A percentile compares a stretch with the other conserved stretches of the same genome.
These are phyloP conservation scores for Podaxis rugospora DNA, from an alignment of 768 basidiomycete genomes.

Conservation along the genomic window DNA sequence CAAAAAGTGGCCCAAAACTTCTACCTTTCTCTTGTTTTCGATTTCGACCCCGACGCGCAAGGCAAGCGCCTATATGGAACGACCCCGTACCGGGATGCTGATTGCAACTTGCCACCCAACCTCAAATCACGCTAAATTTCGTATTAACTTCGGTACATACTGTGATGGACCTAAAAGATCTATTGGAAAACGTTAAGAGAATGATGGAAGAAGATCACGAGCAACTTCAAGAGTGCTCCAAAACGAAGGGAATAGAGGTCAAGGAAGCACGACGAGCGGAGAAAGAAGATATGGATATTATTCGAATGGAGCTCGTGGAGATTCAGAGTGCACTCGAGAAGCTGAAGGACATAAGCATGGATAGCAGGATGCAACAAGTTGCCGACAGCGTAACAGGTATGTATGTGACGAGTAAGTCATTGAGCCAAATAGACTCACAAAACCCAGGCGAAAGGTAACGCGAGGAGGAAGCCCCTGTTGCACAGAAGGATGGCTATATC, in stretches of 20 bases:
- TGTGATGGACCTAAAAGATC: neutral
- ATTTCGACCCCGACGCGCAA: too few relatives aligned
- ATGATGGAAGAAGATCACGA: neutral
- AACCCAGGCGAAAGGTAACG: too few relatives aligned
- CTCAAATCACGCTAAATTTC: neutral
- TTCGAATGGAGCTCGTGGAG: neutral
- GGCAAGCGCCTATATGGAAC: too few relatives aligned
- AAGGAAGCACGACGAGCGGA: neutral
- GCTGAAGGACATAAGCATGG: neutral
- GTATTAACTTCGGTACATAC: neutral
- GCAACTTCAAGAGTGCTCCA: neutral
- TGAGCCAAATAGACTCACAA: too few relatives aligned
- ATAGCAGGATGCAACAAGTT: neutral
- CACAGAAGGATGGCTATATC: too few relatives aligned
- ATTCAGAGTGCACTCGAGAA: neutral
- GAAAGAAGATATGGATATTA: neutral
- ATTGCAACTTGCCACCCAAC: too few relatives aligned
- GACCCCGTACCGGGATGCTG: too few relatives aligned
- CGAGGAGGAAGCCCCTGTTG: too few relatives aligned
- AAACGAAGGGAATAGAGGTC: neutral
- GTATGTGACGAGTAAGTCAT: too few relatives aligned
- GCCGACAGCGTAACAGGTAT: neutral
- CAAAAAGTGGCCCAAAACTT: too few relatives aligned
- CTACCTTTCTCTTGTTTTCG: too few relatives aligned
- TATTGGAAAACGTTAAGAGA: neutral